Conservation (phyloP, 805 yeast species). For the Candida sanyiensis region DNA sequence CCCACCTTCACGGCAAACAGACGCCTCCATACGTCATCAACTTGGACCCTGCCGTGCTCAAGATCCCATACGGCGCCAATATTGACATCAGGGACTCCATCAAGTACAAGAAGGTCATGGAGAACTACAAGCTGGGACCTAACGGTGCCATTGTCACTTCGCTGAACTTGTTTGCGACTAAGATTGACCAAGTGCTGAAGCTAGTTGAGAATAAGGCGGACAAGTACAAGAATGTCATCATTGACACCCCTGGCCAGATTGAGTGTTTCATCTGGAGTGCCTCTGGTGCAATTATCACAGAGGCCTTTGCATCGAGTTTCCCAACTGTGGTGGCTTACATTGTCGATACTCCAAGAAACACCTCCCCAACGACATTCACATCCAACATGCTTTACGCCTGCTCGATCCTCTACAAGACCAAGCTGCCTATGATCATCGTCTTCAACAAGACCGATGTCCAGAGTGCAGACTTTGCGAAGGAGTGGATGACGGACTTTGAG, state of each 20-base stretch:
- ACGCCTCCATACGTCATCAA: constrained; percentile 87
- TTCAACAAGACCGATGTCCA: constrained; percentile 92
- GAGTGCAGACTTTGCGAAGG: constrained; percentile 80
- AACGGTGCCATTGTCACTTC: constrained; percentile 98
- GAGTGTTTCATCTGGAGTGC: constrained; percentile 99
- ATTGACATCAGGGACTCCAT: constrained; percentile 96
- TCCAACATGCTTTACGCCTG: constrained; percentile 98
- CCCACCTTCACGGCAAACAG: constrained; percentile 72
- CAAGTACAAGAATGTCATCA: constrained; percentile 60
- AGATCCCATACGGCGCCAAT: constrained; percentile 90
- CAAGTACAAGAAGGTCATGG: constrained; percentile 94
- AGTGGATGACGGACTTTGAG: constrained; percentile 98
- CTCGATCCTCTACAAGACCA: constrained; percentile 91
- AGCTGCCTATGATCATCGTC: constrained; percentile 93
- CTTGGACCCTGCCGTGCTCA: constrained; percentile 92
- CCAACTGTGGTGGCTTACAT: constrained; percentile 96
- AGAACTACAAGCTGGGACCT: constrained; percentile 90
- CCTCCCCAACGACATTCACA: constrained; percentile 94
- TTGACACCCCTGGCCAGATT: constrained; percentile 98
- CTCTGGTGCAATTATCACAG: constrained; percentile 93
- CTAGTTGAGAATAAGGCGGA: constrained; percentile 71
- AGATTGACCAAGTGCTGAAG: constrained; percentile 89
- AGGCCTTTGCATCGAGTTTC: constrained; percentile 90
- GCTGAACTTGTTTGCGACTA: constrained; percentile 84
- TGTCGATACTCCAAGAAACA: constrained; percentile 92